Evolutionary conservation across 2,329 filamentous ascomycete species (phyloP).

Genomic region (Pseudogymnoascus sp.): DNA sequence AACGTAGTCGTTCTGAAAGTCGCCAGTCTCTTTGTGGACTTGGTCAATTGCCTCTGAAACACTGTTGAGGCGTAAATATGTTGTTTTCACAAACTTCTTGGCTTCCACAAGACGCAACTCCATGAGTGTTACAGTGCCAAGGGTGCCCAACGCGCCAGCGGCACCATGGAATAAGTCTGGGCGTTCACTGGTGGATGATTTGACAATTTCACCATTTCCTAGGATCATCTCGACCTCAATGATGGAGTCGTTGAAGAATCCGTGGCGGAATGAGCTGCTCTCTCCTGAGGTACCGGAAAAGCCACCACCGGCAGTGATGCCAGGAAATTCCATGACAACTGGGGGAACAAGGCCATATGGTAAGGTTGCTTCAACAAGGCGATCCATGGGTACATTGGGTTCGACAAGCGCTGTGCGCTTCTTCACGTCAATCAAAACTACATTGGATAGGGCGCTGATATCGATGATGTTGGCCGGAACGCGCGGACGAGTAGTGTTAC

Average conservation of each 20-base stretch:
- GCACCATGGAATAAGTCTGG: conserved; percentile 52
- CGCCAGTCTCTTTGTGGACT: conserved; percentile 28
- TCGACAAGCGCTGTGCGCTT: conserved; percentile 47
- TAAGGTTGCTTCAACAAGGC: conserved; percentile 49
- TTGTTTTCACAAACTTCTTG: conserved; percentile 45
- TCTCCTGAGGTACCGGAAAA: conserved; percentile 61
- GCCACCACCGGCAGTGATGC: conserved; percentile 60
- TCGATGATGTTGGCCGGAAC: conserved; percentile 30
- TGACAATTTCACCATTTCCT: conserved; percentile 47
- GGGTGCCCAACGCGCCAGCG: conserved; percentile 51
- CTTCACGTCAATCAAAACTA: conserved; percentile 37
- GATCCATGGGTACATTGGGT: conserved; percentile 62
- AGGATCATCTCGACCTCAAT: conserved; percentile 57
- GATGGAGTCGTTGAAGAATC: conserved; percentile 58
- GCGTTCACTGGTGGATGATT: conserved; percentile 39
- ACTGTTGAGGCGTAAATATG: conserved; percentile 41
- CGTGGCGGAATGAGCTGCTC: conserved; percentile 56
- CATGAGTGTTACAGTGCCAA: conserved; percentile 53
- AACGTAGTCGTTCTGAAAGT: conserved; percentile 42
- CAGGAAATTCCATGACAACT: conserved; percentile 61
- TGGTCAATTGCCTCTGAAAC: conserved; percentile 35
- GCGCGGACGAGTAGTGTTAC: conserved; percentile 38
- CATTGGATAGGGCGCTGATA: conserved; percentile 39
- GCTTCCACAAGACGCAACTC: conserved; percentile 50
- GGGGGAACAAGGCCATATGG: conserved; percentile 48